phyloP scores from a whole-genome alignment of 2,329 filamentous ascomycete species.

The Penicillium sp. region DNA sequence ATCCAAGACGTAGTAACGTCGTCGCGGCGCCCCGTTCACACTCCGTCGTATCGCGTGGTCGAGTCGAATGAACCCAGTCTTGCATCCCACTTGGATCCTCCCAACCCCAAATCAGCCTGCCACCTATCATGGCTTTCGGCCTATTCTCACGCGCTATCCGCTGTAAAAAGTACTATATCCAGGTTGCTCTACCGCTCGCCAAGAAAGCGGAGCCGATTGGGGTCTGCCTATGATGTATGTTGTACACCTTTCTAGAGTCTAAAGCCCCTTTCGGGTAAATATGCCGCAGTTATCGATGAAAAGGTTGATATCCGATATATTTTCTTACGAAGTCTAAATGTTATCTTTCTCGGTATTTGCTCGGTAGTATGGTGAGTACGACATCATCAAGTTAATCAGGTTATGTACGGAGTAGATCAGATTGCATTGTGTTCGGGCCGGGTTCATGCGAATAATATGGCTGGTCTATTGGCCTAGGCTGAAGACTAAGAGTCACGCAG shows the following conservation, averaged over 20 bases:
- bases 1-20: constrained; percentile 3
- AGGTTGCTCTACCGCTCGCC: constrained; percentile 16
- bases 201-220: constrained; percentile 9
- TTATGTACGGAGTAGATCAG: not conserved
- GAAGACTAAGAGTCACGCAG: not conserved
- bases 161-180: constrained; percentile 1
- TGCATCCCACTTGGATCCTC: constrained; percentile 9
- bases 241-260: not conserved
- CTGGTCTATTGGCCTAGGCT: not conserved
- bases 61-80: constrained; percentile 19
- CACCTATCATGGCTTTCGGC: not conserved
- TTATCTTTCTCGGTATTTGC: constrained; percentile 1
- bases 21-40: constrained; percentile 6
- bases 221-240: constrained; percentile 2
- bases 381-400: not conserved
- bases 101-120: constrained; percentile 5
- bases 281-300: not conserved
- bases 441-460: constrained; percentile 5
- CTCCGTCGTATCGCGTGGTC: constrained; percentile 20
- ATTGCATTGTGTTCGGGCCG: constrained; percentile 9
- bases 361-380: not conserved
- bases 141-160: constrained; percentile 22
- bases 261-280: not conserved
- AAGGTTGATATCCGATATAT: constrained; percentile 12
- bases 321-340: constrained; percentile 11